These are phyloP conservation scores for Cladosporium sp. DNA, from an alignment of 2,329 filamentous ascomycete species.

Conservation along the genomic window DNA sequence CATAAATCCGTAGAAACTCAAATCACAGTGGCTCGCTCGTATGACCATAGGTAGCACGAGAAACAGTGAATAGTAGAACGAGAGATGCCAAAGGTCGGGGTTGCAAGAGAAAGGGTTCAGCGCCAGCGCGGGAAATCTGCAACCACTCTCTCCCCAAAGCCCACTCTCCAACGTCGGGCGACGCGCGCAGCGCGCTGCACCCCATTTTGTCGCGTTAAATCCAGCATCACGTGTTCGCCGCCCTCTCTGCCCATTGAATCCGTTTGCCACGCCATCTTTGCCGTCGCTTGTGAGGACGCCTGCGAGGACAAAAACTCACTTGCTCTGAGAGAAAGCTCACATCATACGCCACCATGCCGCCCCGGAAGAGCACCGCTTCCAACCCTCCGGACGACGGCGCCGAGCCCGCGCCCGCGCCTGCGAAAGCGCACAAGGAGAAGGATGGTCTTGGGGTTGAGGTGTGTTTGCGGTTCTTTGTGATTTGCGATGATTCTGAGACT, in stretches of 20 bases:
- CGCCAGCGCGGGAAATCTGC: background rate
- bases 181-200: background rate
- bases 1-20: too few species aligned
- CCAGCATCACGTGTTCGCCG: too few species aligned
- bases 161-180: background rate
- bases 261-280: too few species aligned
- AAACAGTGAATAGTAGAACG: too few species aligned
- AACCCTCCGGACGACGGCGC: slow-evolving; percentile 25
- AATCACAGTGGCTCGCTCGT: too few species aligned
- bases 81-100: background rate
- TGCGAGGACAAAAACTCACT: too few species aligned
- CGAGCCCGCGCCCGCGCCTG: slow-evolving; percentile 19
- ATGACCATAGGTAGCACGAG: too few species aligned
- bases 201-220: background rate
- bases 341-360: slow-evolving; percentile 33
- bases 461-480: background rate
- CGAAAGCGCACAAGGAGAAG: slow-evolving; percentile 21
- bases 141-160: background rate
- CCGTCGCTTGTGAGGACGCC: too few species aligned
- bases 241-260: too few species aligned
- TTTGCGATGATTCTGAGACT: slow-evolving; percentile 5
- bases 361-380: slow-evolving; percentile 41
- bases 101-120: background rate
- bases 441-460: slow-evolving; percentile 42
- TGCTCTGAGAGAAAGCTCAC: too few species aligned